These are phyloP conservation scores for Colletotrichum ledebouriae DNA, from an alignment of 2,329 filamentous ascomycete species.

Conservation along the genomic window DNA sequence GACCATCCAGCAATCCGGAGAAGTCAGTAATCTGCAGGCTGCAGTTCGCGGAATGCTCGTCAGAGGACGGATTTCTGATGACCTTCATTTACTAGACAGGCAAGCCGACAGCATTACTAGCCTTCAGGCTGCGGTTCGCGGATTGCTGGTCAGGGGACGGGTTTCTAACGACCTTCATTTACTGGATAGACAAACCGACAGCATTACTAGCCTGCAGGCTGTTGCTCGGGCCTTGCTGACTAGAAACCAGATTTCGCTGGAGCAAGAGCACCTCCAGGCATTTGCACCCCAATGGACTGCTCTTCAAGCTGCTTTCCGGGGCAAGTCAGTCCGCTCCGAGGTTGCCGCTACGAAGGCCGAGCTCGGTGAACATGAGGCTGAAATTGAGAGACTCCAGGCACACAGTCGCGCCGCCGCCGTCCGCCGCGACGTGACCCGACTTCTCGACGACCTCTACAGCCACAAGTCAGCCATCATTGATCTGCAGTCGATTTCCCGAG, in stretches of 20 bases:
- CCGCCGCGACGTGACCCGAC: slow-evolving; percentile 62
- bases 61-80: slow-evolving; percentile 67
- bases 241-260: slow-evolving; percentile 65
- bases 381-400: slow-evolving; percentile 64
- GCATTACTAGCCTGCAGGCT: slow-evolving; percentile 73
- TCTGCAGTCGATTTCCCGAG: slow-evolving; percentile 72
- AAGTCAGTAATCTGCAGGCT: slow-evolving; percentile 73
- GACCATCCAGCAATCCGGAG: slow-evolving; percentile 64
- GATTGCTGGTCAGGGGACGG: slow-evolving; percentile 72
- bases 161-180: slow-evolving; percentile 61
- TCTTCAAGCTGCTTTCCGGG: slow-evolving; percentile 63
- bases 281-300: slow-evolving; percentile 65
- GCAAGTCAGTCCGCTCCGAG: slow-evolving; percentile 61
- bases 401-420: slow-evolving; percentile 68
- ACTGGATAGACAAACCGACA: slow-evolving; percentile 64
- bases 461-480: slow-evolving; percentile 61
- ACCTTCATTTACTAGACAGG: slow-evolving; percentile 65
- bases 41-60: slow-evolving; percentile 76
- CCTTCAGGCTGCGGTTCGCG: slow-evolving; percentile 77
- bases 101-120: slow-evolving; percentile 64
- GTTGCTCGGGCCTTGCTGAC: slow-evolving; percentile 73
- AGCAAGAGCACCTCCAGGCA: slow-evolving; percentile 65
- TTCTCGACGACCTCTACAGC: slow-evolving; percentile 61
- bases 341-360: slow-evolving; percentile 62
- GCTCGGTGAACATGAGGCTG: slow-evolving; percentile 58